These are phyloP conservation scores for Penicillium verhagenii DNA, from an alignment of 495 filamentous ascomycete genomes.

Conservation along the genomic window DNA sequence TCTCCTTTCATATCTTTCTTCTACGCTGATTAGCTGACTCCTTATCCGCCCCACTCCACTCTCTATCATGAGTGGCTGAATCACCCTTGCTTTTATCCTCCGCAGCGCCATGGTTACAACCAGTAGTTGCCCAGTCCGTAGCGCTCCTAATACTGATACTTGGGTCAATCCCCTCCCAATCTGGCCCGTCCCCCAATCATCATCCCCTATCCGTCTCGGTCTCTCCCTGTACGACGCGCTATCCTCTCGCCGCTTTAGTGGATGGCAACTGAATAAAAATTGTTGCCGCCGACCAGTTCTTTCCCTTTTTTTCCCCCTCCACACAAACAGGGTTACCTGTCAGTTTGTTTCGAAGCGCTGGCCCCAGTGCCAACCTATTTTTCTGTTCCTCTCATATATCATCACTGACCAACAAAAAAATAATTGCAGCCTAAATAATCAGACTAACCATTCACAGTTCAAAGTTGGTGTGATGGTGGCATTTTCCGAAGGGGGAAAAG, in stretches of 20 bases:
- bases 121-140: slow-evolving; percentile 31
- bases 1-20: not conserved
- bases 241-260: slow-evolving; percentile 42
- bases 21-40: slow-evolving; percentile 2
- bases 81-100: slow-evolving; percentile 32
- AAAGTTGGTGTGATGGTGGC: not conserved
- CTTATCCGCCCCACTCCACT: slow-evolving; percentile 10
- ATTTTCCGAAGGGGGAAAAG: not conserved
- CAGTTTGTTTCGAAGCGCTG: not conserved
- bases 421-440: not conserved
- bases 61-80: slow-evolving; percentile 25
- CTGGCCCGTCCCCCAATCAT: slow-evolving; percentile 30
- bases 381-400: not conserved
- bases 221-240: slow-evolving; percentile 35
- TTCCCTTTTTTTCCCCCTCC: slow-evolving; percentile 24
- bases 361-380: not conserved
- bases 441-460: not conserved
- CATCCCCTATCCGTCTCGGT: slow-evolving; percentile 21
- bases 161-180: slow-evolving; percentile 16
- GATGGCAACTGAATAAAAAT: slow-evolving; percentile 45
- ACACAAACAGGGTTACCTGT: not conserved
- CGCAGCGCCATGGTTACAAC: slow-evolving; percentile 34
- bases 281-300: slow-evolving; percentile 26
- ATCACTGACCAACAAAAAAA: not conserved
- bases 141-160: slow-evolving; percentile 35